Conservation (phyloP, 2,329 filamentous ascomycete species). For the Diaporthe ilicicola region DNA sequence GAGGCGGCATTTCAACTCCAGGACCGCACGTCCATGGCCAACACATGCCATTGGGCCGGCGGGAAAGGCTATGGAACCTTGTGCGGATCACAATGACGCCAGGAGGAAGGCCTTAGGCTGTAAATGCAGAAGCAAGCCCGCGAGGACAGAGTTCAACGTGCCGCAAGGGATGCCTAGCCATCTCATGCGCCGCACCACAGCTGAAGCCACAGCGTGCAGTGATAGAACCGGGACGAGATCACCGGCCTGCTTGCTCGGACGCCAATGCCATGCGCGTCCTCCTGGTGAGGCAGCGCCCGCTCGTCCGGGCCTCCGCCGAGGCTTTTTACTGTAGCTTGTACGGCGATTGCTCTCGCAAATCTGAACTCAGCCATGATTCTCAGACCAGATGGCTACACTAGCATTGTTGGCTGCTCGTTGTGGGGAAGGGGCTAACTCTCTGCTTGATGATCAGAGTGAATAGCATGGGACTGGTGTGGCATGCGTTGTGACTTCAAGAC, state of each 20-base stretch:
- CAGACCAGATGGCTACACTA: too few species aligned
- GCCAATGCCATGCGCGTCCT: neutral
- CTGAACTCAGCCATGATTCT: too few species aligned
- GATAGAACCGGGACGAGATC: neutral
- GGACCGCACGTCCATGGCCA: neutral
- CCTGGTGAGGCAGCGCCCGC: neutral
- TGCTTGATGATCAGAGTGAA: neutral
- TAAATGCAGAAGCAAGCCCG: too few species aligned
- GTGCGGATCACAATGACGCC: too few species aligned
- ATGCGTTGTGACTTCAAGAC: too few species aligned
- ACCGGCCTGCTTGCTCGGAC: neutral
- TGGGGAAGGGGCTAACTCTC: neutral
- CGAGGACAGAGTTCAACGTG: neutral
- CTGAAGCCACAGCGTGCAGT: too few species aligned
- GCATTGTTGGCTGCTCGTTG: too few species aligned
- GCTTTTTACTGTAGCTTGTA: neutral
- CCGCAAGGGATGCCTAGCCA: neutral
- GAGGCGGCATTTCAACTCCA: conserved; percentile 9
- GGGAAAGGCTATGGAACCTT: too few species aligned
- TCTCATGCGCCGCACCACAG: too few species aligned
- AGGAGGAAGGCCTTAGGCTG: too few species aligned
- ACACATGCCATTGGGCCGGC: neutral
- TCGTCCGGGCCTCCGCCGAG: neutral
- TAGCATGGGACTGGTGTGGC: neutral
- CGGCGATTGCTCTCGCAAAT: neutral